Evolutionary conservation across 129 eudicot genomes (phyloP).

Genomic region (Apium graveolens): DNA sequence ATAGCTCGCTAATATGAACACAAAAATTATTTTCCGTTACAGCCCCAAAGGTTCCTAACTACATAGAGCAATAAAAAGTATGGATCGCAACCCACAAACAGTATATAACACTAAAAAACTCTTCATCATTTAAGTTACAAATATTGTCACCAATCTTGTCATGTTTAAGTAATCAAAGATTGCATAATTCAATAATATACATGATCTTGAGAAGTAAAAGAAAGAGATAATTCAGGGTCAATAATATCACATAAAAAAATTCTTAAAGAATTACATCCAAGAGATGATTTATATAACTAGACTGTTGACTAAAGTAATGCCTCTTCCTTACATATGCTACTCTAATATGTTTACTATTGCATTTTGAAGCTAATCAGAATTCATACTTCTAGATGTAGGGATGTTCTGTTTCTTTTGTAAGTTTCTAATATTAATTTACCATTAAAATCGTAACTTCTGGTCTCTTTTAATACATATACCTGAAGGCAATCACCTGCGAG

Average conservation of each 20-base stretch:
- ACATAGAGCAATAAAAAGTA: too few relatives aligned
- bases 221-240: conserved; percentile 2
- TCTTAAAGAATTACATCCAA: background rate
- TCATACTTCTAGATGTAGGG: background rate
- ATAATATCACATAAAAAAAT: background rate
- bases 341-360: background rate
- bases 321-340: background rate
- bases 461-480: conserved; percentile 29
- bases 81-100: too few relatives aligned
- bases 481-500: conserved; percentile 95
- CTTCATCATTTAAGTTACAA: too few relatives aligned
- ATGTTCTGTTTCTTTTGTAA: background rate
- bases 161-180: too few relatives aligned
- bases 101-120: too few relatives aligned
- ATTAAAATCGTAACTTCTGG: background rate
- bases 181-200: too few relatives aligned
- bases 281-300: background rate
- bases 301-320: background rate
- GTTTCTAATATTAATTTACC: background rate
- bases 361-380: background rate
- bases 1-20: too few relatives aligned
- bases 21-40: too few relatives aligned
- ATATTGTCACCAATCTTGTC: too few relatives aligned
- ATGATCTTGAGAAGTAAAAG: conserved; percentile 39
- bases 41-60: too few relatives aligned